Conservation (phyloP, 805 yeast species). For the Myxozyma geophila region DNA sequence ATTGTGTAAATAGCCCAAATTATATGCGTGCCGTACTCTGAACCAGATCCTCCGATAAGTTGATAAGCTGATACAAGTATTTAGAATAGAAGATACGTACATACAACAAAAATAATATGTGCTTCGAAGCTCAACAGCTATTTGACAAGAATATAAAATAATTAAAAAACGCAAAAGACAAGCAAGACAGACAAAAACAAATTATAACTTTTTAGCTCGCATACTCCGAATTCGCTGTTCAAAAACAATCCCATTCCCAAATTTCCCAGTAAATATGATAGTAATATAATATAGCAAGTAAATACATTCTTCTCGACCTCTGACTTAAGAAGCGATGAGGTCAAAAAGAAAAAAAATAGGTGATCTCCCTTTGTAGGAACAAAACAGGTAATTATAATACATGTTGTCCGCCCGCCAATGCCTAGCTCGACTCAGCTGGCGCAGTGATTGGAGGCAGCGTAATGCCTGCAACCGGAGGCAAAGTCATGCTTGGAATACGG, state of each 20-base stretch:
- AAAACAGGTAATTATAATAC: slow-evolving; percentile 1
- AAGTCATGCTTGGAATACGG: slow-evolving; percentile 5
- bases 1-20: too few relatives aligned
- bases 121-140: neutral
- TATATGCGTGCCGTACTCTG: neutral
- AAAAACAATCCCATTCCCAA: slow-evolving; percentile 18
- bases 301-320: neutral
- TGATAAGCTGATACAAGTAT: neutral
- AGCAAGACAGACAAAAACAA: neutral
- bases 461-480: slow-evolving; percentile 21
- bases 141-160: neutral
- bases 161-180: neutral
- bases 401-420: neutral
- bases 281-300: slow-evolving; percentile 1
- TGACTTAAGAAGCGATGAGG: neutral
- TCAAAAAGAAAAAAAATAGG: neutral
- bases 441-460: slow-evolving; percentile 24
- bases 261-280: slow-evolving; percentile 12
- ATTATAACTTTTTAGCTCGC: slow-evolving; percentile 11
- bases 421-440: slow-evolving; percentile 17
- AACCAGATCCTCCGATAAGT: neutral
- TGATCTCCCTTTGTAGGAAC: neutral
- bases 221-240: slow-evolving; percentile 12
- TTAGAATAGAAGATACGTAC: neutral
- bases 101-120: neutral